Conservation (phyloP, 1,284 basidiomycete genomes). For the Gomphus bonarii region DNA sequence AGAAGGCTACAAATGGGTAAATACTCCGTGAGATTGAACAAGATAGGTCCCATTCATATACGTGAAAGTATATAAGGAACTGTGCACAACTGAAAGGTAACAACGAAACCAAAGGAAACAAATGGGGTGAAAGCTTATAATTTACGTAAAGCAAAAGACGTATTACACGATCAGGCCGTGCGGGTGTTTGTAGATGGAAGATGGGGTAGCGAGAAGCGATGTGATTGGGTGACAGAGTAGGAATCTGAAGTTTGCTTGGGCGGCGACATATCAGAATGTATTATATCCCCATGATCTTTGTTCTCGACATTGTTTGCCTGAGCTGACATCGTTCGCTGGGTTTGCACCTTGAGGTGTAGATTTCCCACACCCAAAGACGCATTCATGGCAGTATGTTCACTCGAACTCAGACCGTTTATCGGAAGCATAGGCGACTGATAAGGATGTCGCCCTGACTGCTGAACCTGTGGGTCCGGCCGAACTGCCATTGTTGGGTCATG, state of each 20-base stretch:
- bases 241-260: background rate
- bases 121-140: conserved; percentile 5
- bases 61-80: background rate
- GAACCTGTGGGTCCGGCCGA: background rate
- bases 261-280: background rate
- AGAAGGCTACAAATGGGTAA: conserved; percentile 3
- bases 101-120: background rate
- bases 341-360: conserved; percentile 3
- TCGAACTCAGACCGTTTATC: background rate
- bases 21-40: background rate
- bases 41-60: background rate
- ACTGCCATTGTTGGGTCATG: background rate
- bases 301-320: background rate
- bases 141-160: conserved; percentile 1
- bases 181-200: background rate
- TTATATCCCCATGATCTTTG: background rate
- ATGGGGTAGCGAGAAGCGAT: conserved; percentile 1
- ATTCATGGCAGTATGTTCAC: background rate
- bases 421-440: background rate
- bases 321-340: background rate
- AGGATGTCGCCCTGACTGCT: background rate
- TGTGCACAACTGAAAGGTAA: background rate
- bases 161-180: background rate
- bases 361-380: conserved; percentile 1
- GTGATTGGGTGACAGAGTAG: background rate